Percentiles rank a stretch among this genome's conserved stretches.
Evolutionary conservation across 202 grass and related monocot genomes (phyloP).

Genomic region (Panicum hallii): DNA sequence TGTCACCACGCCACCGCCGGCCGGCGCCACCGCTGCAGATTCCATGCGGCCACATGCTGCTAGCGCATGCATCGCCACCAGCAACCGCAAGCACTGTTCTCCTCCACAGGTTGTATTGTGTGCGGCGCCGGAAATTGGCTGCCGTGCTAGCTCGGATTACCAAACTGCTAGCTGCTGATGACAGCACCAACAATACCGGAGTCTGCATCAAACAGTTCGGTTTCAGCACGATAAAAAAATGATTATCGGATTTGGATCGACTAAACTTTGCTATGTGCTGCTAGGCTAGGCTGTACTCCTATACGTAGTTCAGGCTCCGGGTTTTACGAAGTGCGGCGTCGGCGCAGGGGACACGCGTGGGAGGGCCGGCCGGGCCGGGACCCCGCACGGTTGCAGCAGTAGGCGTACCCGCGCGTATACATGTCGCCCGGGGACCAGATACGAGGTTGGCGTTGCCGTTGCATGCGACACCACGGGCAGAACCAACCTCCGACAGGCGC

Average conservation of each 20-base stretch:
- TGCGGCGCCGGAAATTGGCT: too few species aligned
- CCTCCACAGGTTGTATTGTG: too few species aligned
- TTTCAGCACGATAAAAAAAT: too few species aligned
- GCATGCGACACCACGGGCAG: neutral
- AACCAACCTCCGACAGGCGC: slow-evolving; percentile 16
- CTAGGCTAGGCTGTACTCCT: neutral
- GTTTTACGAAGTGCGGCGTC: slow-evolving; percentile 29
- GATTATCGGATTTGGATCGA: too few species aligned
- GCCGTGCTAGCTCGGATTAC: too few species aligned
- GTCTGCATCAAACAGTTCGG: too few species aligned
- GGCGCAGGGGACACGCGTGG: slow-evolving; percentile 40
- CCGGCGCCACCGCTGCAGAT: slow-evolving; percentile 13
- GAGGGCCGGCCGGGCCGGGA: neutral
- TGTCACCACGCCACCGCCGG: neutral
- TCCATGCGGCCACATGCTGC: neutral
- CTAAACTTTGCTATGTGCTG: too few species aligned
- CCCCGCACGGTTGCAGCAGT: neutral
- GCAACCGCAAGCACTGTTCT: too few species aligned
- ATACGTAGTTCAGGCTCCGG: neutral
- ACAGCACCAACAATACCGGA: too few species aligned
- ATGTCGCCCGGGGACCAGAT: slow-evolving; percentile 37
- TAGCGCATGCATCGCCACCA: too few species aligned
- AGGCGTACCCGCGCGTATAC: neutral
- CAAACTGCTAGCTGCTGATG: too few species aligned
- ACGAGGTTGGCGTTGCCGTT: neutral